A percentile compares a stretch with the other conserved stretches of the same genome.
Evolutionary conservation across 139 green algal genomes (phyloP).

Genomic region (Spirogloea muscicola): DNA sequence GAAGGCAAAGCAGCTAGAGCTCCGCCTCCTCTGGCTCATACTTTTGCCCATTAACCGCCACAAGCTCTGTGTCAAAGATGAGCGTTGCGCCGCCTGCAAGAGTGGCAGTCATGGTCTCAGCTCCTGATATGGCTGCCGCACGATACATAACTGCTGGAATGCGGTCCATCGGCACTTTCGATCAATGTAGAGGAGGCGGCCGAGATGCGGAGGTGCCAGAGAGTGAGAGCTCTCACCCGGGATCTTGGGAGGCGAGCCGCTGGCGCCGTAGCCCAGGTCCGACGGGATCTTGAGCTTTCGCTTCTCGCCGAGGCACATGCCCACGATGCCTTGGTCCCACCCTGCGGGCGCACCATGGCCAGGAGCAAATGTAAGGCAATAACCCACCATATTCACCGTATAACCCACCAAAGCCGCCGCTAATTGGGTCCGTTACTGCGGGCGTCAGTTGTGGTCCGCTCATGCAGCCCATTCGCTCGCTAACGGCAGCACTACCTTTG

Average conservation of each 20-base stretch:
- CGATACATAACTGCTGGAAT: too few species aligned
- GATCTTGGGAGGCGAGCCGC: slow-evolving; percentile 42
- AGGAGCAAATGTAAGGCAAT: neutral
- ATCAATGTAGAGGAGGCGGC: too few species aligned
- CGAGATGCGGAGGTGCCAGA: neutral
- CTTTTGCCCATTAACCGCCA: too few species aligned
- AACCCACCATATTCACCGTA: neutral
- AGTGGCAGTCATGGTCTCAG: too few species aligned
- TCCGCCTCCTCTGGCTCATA: too few species aligned
- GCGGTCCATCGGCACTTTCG: too few species aligned
- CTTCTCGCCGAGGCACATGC: slow-evolving; percentile 84
- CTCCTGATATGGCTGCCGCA: too few species aligned
- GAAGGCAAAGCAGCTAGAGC: too few species aligned
- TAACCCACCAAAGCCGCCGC: neutral
- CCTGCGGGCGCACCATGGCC: slow-evolving; percentile 10
- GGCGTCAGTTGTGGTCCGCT: neutral
- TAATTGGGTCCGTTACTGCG: neutral
- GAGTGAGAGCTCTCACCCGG: slow-evolving; percentile 17
- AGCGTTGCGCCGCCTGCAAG: too few species aligned
- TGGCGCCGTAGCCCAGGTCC: slow-evolving; percentile 60
- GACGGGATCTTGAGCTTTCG: slow-evolving; percentile 67
- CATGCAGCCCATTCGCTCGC: neutral
- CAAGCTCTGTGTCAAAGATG: too few species aligned
- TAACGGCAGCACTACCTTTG: slow-evolving; percentile 61
- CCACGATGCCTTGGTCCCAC: slow-evolving; percentile 86